Percentiles rank a stretch among this genome's conserved stretches.
Evolutionary conservation across 768 basidiomycete species (phyloP).

Genomic region (Leucosporidium yakuticum): DNA sequence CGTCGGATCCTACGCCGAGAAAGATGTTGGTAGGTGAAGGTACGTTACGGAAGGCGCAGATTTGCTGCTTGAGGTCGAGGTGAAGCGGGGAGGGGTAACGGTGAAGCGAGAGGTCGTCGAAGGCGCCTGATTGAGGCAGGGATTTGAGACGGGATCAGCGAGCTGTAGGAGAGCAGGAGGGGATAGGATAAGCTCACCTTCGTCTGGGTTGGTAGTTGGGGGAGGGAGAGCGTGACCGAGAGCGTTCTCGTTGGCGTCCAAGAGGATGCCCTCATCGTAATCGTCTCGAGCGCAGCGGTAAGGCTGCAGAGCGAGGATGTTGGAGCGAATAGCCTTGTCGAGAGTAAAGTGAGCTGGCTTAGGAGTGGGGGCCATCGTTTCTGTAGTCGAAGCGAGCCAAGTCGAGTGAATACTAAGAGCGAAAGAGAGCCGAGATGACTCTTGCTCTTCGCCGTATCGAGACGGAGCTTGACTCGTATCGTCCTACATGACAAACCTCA

Average conservation of each 20-base stretch:
- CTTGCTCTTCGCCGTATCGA: too few relatives aligned
- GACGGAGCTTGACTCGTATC: too few relatives aligned
- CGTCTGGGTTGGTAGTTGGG: conserved; percentile 27
- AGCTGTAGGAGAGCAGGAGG: conserved; percentile 3
- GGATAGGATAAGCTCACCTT: conserved; percentile 47
- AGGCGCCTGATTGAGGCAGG: conserved; percentile 2
- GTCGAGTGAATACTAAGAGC: too few relatives aligned
- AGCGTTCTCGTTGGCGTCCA: conserved; percentile 97
- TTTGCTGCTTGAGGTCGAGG: conserved; percentile 64
- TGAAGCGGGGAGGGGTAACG: conserved; percentile 93
- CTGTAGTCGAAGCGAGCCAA: background rate
- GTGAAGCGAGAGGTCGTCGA: conserved; percentile 52
- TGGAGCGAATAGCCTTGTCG: conserved; percentile 77
- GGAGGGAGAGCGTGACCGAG: conserved; percentile 71
- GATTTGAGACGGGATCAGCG: conserved; percentile 7
- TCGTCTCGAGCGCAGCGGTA: conserved; percentile 97
- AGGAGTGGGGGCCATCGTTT: conserved; percentile 14
- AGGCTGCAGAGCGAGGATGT: conserved; percentile 82
- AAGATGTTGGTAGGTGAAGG: conserved; percentile 63
- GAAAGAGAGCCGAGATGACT: background rate
- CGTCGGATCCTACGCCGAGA: conserved; percentile 93
- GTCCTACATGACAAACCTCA: background rate
- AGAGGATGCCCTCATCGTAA: conserved; percentile 62
- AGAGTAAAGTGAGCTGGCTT: conserved; percentile 78
- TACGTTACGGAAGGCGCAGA: conserved; percentile 66